phyloP scores from a whole-genome alignment of 768 basidiomycete genomes.

The Leccinum subtestaceum region DNA sequence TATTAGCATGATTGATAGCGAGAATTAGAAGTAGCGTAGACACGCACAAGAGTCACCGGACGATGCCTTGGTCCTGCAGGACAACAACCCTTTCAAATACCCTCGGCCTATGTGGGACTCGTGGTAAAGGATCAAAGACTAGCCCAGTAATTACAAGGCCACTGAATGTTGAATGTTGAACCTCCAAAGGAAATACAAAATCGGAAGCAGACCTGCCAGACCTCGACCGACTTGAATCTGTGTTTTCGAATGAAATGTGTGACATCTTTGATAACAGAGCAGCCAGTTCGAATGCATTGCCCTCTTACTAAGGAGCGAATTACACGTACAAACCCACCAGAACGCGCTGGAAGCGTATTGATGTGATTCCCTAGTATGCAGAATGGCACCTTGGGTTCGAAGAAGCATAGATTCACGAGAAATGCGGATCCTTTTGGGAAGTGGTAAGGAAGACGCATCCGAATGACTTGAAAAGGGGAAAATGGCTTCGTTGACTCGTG shows the following conservation, averaged over 20 bases:
- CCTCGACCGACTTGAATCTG: background rate
- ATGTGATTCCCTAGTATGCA: conserved; percentile 3
- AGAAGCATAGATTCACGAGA: conserved; percentile 1
- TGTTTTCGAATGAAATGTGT: conserved; percentile 4
- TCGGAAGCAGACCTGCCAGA: background rate
- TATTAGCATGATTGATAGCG: background rate
- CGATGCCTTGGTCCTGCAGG: background rate
- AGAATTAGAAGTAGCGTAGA: background rate
- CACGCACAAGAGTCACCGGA: background rate
- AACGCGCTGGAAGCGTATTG: conserved; percentile 5
- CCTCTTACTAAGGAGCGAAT: background rate
- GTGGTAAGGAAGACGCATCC: conserved; percentile 2
- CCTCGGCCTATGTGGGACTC: background rate
- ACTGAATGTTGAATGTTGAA: background rate
- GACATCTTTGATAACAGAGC: conserved; percentile 18
- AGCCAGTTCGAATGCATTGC: background rate
- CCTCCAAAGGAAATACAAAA: background rate
- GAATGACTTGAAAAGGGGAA: conserved; percentile 1
- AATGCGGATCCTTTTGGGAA: conserved; percentile 25
- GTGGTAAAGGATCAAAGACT: background rate
- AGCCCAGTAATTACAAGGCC: background rate
- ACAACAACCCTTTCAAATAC: background rate
- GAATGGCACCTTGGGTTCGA: conserved; percentile 8
- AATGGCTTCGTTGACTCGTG: conserved; percentile 8
- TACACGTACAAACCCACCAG: conserved; percentile 4